A percentile compares a stretch with the other conserved stretches of the same genome.
These are phyloP conservation scores for Wallacemonas sp. DNA, from an alignment of 208 protist species.

Conservation along the genomic window DNA sequence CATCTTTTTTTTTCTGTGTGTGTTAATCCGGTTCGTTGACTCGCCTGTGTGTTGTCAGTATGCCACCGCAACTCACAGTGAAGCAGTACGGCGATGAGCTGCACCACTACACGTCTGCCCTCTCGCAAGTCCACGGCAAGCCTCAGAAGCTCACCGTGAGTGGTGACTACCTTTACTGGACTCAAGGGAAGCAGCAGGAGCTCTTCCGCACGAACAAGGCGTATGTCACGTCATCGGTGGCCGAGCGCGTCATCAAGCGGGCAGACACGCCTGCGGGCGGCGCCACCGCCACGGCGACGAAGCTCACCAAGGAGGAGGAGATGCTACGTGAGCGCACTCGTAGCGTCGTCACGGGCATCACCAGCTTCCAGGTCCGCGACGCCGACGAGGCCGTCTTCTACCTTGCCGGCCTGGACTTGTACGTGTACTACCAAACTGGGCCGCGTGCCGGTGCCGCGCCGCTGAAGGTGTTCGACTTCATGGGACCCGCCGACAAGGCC, in stretches of 20 bases:
- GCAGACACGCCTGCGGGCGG: neutral
- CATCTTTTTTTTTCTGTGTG: neutral
- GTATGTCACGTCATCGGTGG: conserved; percentile 10
- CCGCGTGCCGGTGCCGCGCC: conserved; percentile 33
- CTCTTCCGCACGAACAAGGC: conserved; percentile 39
- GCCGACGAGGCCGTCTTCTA: conserved; percentile 66
- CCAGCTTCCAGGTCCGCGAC: conserved; percentile 45
- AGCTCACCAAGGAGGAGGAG: conserved; percentile 76
- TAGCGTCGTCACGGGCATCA: conserved; percentile 58
- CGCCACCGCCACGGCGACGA: neutral
- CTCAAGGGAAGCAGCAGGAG: conserved; percentile 72
- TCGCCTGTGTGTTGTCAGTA: neutral
- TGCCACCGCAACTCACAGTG: conserved; percentile 7
- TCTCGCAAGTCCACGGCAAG: conserved; percentile 33
- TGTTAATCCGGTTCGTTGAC: neutral
- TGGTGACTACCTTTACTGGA: conserved; percentile 69
- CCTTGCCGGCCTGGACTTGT: conserved; percentile 51
- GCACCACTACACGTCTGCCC: conserved; percentile 25
- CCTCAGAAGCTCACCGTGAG: conserved; percentile 61
- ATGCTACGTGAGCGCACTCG: conserved; percentile 78
- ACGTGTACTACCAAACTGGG: conserved; percentile 56
- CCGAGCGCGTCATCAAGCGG: conserved; percentile 7
- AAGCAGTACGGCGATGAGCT: conserved; percentile 50
- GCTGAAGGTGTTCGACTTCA: conserved; percentile 62
- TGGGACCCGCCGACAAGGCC: conserved; percentile 28